phyloP scores from a whole-genome alignment of 2,329 filamentous ascomycete genomes.

The Fusarium avenaceum region DNA sequence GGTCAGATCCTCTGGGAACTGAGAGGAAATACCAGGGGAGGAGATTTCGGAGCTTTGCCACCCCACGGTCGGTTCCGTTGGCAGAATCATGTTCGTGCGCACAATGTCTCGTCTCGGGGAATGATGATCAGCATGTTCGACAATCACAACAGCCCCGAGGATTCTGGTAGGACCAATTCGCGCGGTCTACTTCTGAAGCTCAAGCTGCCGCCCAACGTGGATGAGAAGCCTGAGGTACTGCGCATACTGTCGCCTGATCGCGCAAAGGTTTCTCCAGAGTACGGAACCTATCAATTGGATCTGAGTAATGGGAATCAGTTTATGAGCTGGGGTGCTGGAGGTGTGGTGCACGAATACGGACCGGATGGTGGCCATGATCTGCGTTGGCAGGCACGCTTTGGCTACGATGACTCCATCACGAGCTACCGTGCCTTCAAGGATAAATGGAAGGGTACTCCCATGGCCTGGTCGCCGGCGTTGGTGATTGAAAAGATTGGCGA shows the following conservation, averaged over 20 bases:
- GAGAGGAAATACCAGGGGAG: slow-evolving; percentile 43
- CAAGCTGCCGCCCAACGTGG: slow-evolving; percentile 30
- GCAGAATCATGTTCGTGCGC: slow-evolving; percentile 54
- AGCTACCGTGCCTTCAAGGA: slow-evolving; percentile 47
- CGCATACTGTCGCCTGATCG: slow-evolving; percentile 27
- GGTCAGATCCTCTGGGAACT: slow-evolving; percentile 47
- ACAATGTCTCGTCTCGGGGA: slow-evolving; percentile 36
- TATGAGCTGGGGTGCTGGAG: slow-evolving; percentile 42
- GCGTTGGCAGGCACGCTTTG: slow-evolving; percentile 47
- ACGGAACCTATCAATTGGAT: slow-evolving; percentile 38
- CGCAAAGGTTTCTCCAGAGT: slow-evolving; percentile 21
- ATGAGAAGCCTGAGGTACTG: slow-evolving; percentile 24
- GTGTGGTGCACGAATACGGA: slow-evolving; percentile 46
- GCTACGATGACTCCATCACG: slow-evolving; percentile 33
- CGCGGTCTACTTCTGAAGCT: slow-evolving; percentile 35
- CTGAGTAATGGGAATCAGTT: slow-evolving; percentile 46
- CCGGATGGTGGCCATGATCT: slow-evolving; percentile 40
- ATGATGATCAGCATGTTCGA: slow-evolving; percentile 53
- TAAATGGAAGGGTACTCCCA: slow-evolving; percentile 44
- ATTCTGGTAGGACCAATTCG: slow-evolving; percentile 8
- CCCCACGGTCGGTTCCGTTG: slow-evolving; percentile 52
- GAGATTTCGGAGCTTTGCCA: slow-evolving; percentile 43
- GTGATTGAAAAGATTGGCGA: slow-evolving; percentile 27
- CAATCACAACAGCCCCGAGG: slow-evolving; percentile 51
- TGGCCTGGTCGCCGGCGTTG: slow-evolving; percentile 31